A percentile compares a stretch with the other conserved stretches of the same genome.
Conservation (phyloP, 192 early-diverging fungal genomes). For the Blastocladiella britannica region DNA sequence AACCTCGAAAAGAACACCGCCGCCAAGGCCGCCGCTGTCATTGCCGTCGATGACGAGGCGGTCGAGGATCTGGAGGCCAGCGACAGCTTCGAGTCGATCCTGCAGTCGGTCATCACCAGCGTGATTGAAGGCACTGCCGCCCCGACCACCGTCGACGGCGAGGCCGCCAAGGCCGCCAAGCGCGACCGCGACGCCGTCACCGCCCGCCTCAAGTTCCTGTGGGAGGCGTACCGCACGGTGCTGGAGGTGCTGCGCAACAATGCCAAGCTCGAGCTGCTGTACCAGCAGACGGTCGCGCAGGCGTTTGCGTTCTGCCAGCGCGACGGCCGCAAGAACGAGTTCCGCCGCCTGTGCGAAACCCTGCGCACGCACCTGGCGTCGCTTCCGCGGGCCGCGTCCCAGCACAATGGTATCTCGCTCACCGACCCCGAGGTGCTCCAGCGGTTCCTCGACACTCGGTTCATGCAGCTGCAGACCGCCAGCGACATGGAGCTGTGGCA, state of each 20-base stretch:
- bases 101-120: constrained; percentile 83
- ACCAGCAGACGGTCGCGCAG: constrained; percentile 74
- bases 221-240: constrained; percentile 97
- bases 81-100: constrained; percentile 91
- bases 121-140: constrained; percentile 82
- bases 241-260: constrained; percentile 96
- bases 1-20: constrained; percentile 67
- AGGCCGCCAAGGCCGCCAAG: not conserved
- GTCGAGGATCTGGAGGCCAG: constrained; percentile 90
- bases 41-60: constrained; percentile 50
- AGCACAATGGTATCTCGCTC: constrained; percentile 81
- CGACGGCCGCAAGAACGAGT: constrained; percentile 93
- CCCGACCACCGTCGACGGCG: not conserved
- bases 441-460: constrained; percentile 87
- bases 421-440: constrained; percentile 90
- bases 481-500: constrained; percentile 97
- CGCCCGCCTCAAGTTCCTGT: constrained; percentile 96
- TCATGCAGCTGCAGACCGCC: constrained; percentile 85
- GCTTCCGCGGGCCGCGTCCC: constrained; percentile 38
- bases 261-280: constrained; percentile 75
- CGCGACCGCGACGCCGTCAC: constrained; percentile 87
- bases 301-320: constrained; percentile 92
- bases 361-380: constrained; percentile 68
- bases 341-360: constrained; percentile 91
- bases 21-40: constrained; percentile 55